phyloP scores from a whole-genome alignment of 2,329 filamentous ascomycete species.

The Claviceps cyperi region DNA sequence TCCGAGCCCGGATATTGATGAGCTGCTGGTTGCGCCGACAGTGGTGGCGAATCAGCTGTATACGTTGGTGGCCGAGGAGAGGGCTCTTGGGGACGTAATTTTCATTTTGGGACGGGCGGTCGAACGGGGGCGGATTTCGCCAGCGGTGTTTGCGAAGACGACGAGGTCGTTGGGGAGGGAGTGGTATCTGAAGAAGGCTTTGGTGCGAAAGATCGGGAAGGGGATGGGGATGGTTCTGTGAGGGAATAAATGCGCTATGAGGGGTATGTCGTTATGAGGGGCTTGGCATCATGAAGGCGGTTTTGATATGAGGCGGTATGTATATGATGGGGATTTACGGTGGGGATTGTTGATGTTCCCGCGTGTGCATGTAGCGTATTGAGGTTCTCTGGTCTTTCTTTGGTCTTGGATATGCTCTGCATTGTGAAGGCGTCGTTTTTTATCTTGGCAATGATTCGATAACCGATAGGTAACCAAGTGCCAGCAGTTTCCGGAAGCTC shows the following conservation, averaged over 20 bases:
- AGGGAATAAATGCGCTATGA: not conserved
- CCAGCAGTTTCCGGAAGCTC: no score
- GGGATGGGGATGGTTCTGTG: slow-evolving; percentile 52
- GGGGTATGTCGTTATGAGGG: no score
- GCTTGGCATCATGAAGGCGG: no score
- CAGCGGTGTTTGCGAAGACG: slow-evolving; percentile 64
- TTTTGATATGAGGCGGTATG: not conserved
- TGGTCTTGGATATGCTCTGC: no score
- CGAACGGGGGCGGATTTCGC: slow-evolving; percentile 55
- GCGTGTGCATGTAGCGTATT: no score
- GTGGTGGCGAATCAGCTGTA: slow-evolving; percentile 91
- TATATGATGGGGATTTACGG: no score
- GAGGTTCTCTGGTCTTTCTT: no score
- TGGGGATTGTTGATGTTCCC: no score
- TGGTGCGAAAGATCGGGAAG: slow-evolving; percentile 60
- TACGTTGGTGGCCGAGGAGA: slow-evolving; percentile 74
- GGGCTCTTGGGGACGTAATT: slow-evolving; percentile 72
- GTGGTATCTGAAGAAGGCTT: slow-evolving; percentile 71
- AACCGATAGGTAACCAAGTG: no score
- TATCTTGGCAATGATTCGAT: no score
- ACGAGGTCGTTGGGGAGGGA: slow-evolving; percentile 62
- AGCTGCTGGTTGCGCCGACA: slow-evolving; percentile 82
- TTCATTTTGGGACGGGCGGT: slow-evolving; percentile 66
- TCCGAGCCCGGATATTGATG: slow-evolving; percentile 66
- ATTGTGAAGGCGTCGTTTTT: no score